These are phyloP conservation scores for Botryosphaeria dothidea DNA, from an alignment of 2,329 filamentous ascomycete genomes.

Conservation along the genomic window DNA sequence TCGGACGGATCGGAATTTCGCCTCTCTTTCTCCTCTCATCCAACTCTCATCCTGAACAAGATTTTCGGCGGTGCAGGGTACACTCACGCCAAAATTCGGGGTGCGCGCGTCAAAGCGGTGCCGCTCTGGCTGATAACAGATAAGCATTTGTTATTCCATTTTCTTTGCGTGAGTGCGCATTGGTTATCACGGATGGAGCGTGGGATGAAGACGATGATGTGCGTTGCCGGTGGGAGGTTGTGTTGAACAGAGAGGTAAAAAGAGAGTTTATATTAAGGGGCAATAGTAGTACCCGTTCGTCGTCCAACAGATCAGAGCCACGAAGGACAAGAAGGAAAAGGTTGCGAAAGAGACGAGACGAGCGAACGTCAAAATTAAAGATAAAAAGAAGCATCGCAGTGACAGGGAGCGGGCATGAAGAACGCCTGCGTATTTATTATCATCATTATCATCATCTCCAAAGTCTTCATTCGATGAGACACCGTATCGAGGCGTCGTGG, in stretches of 20 bases:
- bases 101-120: too few species aligned
- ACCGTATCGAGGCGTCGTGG: neutral
- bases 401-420: neutral
- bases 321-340: neutral
- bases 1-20: neutral
- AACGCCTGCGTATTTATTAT: neutral
- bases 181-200: neutral
- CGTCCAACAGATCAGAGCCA: neutral
- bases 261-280: neutral
- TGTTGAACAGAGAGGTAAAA: neutral
- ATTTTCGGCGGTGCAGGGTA: too few species aligned
- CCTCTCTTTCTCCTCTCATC: neutral
- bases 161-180: too few species aligned
- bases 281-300: neutral
- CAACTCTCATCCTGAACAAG: too few species aligned
- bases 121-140: too few species aligned
- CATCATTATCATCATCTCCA: neutral
- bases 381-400: neutral
- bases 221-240: neutral
- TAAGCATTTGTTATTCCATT: too few species aligned
- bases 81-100: too few species aligned
- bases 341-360: neutral
- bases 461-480: too few species aligned
- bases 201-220: neutral
- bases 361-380: neutral